phyloP scores from a whole-genome alignment of 208 protist genomes.

The Balamuthia mandrillaris region DNA sequence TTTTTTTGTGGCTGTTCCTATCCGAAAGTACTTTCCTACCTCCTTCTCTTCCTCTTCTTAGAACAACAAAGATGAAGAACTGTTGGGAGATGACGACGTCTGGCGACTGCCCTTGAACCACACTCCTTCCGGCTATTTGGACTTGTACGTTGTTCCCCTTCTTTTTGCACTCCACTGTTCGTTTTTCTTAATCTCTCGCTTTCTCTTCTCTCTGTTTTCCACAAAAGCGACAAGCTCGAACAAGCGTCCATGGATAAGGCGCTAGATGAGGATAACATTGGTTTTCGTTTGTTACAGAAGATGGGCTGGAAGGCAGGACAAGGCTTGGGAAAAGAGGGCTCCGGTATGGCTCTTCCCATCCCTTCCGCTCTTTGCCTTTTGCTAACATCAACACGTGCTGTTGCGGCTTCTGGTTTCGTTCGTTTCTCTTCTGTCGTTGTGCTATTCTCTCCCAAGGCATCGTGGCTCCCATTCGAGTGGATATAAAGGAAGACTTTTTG shows the following conservation, averaged over 20 bases:
- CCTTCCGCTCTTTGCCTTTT: neutral
- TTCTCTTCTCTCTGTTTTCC: no score
- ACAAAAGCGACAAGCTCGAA: neutral
- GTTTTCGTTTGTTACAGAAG: slow-evolving; percentile 42
- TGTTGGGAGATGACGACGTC: neutral
- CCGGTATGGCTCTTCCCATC: neutral
- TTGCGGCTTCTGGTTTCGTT: neutral
- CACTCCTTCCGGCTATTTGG: no score
- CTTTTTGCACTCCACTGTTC: no score
- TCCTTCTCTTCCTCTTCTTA: neutral
- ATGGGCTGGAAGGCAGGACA: slow-evolving; percentile 33
- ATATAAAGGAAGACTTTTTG: slow-evolving; percentile 1
- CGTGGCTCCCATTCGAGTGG: neutral
- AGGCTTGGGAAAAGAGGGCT: slow-evolving; percentile 1
- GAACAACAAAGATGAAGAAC: neutral
- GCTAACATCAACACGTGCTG: neutral
- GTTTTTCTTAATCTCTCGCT: no score
- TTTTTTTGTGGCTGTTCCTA: no score
- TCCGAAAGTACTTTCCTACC: no score
- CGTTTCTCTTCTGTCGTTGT: no score
- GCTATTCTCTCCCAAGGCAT: no score
- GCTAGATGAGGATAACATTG: slow-evolving; percentile 7
- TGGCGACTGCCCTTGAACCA: neutral
- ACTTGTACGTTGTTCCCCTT: no score
- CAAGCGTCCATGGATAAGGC: neutral